Evolutionary conservation across 78 protist species (phyloP).

Genomic region (Dictyostelium capitatum): DNA sequence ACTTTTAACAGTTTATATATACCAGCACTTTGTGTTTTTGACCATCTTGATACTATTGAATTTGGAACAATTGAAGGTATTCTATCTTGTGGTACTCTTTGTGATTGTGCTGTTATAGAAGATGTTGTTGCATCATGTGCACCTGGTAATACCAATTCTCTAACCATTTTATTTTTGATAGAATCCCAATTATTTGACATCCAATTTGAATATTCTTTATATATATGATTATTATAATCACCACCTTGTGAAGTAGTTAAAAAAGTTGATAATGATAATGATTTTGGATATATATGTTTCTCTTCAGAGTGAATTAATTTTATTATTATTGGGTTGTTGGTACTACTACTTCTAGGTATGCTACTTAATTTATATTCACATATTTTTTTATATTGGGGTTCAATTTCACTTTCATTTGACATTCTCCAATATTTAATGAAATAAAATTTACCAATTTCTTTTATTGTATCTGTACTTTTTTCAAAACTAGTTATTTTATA

Average conservation of each 20-base stretch:
- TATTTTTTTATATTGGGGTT: background rate
- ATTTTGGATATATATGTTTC: background rate
- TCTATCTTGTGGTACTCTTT: background rate
- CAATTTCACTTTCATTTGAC: background rate
- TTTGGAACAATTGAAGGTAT: background rate
- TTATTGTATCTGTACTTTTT: background rate
- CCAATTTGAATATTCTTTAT: conserved; percentile 14
- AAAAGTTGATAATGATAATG: no score
- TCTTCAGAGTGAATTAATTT: background rate
- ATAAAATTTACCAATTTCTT: background rate
- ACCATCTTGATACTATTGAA: background rate
- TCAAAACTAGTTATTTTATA: background rate
- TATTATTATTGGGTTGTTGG: background rate
- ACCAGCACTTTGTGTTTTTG: conserved; percentile 13
- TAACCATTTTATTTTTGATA: conserved; percentile 6
- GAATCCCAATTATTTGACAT: conserved; percentile 12
- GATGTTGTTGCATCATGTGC: conserved; percentile 23
- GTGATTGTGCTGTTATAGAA: background rate
- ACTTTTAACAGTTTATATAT: background rate
- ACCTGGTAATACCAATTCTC: conserved; percentile 6
- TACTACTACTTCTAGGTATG: background rate
- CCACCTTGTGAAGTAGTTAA: no score
- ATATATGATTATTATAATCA: background rate
- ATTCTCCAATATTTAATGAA: conserved; percentile 5
- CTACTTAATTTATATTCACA: background rate